Base-by-base conservation (phyloP, 202 grass and related monocot genomes). In the Brachypodium distachyon region DNA sequence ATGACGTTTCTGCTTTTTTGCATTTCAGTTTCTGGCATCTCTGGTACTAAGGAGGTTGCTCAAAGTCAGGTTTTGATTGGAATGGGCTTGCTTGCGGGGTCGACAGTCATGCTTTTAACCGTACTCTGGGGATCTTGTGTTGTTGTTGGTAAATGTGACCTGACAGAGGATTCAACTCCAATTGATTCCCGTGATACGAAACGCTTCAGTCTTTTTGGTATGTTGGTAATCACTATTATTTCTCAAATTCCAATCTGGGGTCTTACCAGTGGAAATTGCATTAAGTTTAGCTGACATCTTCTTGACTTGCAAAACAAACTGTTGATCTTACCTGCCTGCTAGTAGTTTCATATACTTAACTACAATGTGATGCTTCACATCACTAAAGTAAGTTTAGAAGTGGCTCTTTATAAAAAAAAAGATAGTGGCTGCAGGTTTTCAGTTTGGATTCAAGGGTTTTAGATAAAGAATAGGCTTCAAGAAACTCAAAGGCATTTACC, bases 31-130 rank as follows among this genome's bases (percentile, higher is more conserved):
- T 98, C 95, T 41, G 95, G 95, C 52, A 82, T 98, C 49, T 92
- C 95, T 74, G 89, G 95, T 65, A 87, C 80, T 69, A 98, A 83
- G 62, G 89, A 98, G 79, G 90, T 88, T 51, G 95, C 95, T 32
- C 95, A 98, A 71, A 92, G 87, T 77, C 91, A 98, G 87, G 91
- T 98, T 39, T 80, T 92, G 82, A 92, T 98, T 12, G 95, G 95
- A 60, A 98, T 95, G 91, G 95, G 95, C 68, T 83, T 98, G 74
- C 89, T 98, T 38, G 83, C 95, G 5, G 95, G 95, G 6, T 95
- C 95, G 5, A 98, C 95, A 0, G 87, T 94, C 73, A 82, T 95
- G 84, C 89, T 98, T 77, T 66, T 98, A 23, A 95, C 95, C 53
- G n/a, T 90, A 9, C 91, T 98, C 6, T 98, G 91, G 95, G 95